These are phyloP conservation scores for Papiliotrema nemorosa DNA, from an alignment of 1,284 basidiomycete genomes.

Conservation along the genomic window DNA sequence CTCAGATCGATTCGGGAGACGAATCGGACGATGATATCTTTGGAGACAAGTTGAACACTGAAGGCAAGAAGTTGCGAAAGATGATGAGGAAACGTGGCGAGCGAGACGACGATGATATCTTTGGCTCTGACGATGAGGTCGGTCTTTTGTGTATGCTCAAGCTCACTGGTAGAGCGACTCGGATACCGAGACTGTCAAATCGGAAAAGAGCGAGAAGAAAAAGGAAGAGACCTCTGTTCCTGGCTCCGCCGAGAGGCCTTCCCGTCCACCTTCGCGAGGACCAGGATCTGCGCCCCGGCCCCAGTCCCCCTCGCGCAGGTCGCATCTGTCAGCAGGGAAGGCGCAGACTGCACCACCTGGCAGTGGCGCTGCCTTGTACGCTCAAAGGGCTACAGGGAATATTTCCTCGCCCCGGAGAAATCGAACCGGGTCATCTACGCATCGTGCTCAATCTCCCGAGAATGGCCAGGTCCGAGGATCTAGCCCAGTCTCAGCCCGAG, in stretches of 20 bases:
- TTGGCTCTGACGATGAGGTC: conserved; percentile 22
- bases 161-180: conserved; percentile 7
- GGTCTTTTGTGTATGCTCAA: not conserved
- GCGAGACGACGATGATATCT: conserved; percentile 19
- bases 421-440: conserved; percentile 17
- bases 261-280: conserved; percentile 27
- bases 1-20: conserved; percentile 36
- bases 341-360: conserved; percentile 33
- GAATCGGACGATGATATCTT: conserved; percentile 38
- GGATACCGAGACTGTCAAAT: conserved; percentile 19
- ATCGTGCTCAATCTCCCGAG: conserved; percentile 19
- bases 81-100: conserved; percentile 36
- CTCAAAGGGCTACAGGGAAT: conserved; percentile 40
- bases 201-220: conserved; percentile 26
- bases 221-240: conserved; percentile 13
- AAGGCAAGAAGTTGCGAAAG: conserved; percentile 35
- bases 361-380: conserved; percentile 33
- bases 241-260: conserved; percentile 15
- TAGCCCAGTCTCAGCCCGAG: conserved; percentile 8
- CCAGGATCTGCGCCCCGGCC: not conserved
- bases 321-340: conserved; percentile 25
- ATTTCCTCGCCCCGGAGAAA: conserved; percentile 29
- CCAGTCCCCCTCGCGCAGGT: not conserved
- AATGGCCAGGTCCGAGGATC: conserved; percentile 2
- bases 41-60: conserved; percentile 29